Base-by-base conservation (phyloP, 202 grass and related monocot species). In the Dendrocalamus latiflorus region DNA sequence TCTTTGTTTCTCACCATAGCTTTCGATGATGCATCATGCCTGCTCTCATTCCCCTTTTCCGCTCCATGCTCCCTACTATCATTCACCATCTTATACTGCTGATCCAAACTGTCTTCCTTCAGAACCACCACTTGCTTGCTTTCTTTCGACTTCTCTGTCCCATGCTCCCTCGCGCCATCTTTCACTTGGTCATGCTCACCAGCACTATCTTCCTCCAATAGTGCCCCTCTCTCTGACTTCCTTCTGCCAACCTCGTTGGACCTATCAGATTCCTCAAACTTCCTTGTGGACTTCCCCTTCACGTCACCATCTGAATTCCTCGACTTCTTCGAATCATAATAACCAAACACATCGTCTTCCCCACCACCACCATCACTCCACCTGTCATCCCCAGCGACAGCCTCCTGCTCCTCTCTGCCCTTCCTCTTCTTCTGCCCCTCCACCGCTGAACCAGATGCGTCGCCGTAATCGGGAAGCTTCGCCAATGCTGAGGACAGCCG, bases 351-450 rank as follows among this genome's bases (percentile, higher is more conserved):
- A 48, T 76, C 78, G 28, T 69, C 78, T 9, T 75, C 50, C 12
- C 61, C 58, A 3, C 48, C 38, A 0, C 38, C 6, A 16, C 48
- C 49, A 1, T 28, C 3, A 41, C 63, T 68, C 77, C 77, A 76
- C 50, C 38, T 54, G 18, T 33, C 84, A 57, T 73, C 75, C 51
- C 50, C 30, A 4, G 50, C 3, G 60, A 33, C 25, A 59, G 28
- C 2, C n/a, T 70, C 70, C 2, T 45, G 50, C n/a, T 86, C 70
- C 34, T 42, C 77, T 65, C 70, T 81, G 72, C 56, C 22, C 70
- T 68, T 87, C 85, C 78, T 65, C 49, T 87, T 87, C 70, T 75
- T 87, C 6, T 43, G 61, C 43, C 61, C 44, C 28, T 81, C 85
- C 6, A 6, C 49, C 0, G 62, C 70, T 3, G 49, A 59, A 81